Evolutionary conservation across 768 basidiomycete genomes (phyloP).

Genomic region (Mycena epipterygia): DNA sequence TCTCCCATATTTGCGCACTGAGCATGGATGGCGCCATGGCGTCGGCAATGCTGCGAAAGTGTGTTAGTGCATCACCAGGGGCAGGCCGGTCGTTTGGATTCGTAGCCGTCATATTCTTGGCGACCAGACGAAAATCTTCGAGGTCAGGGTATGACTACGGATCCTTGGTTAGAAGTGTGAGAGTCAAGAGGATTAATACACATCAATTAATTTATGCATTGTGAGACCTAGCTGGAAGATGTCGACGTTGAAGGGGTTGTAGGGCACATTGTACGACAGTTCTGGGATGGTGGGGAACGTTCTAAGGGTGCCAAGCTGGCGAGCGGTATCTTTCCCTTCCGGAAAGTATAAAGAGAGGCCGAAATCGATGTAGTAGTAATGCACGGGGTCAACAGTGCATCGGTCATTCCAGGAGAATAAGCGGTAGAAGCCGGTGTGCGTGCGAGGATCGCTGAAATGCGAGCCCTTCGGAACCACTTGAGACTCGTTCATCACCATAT

Average conservation of each 20-base stretch:
- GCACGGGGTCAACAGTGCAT: constrained; percentile 16
- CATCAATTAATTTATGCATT: constrained; percentile 20
- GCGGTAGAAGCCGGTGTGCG: not conserved
- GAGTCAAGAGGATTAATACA: not conserved
- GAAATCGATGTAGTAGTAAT: constrained; percentile 36
- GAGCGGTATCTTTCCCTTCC: constrained; percentile 14
- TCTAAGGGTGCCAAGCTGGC: not conserved
- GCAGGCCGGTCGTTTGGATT: constrained; percentile 17
- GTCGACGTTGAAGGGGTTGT: constrained; percentile 28
- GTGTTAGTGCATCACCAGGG: not conserved
- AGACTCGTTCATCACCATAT: constrained; percentile 31
- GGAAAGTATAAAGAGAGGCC: constrained; percentile 17
- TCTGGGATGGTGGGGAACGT: constrained; percentile 22
- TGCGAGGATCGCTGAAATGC: constrained; percentile 6
- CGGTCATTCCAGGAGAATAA: constrained; percentile 16
- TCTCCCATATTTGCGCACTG: constrained; percentile 17
- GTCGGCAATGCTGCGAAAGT: constrained; percentile 1
- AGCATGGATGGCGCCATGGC: not conserved
- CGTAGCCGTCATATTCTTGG: not conserved
- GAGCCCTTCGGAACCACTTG: constrained; percentile 24
- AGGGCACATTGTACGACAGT: constrained; percentile 18
- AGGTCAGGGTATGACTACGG: constrained; percentile 20
- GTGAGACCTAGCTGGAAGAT: constrained; percentile 25
- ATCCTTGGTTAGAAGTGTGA: not conserved
- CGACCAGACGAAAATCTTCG: constrained; percentile 22